These are phyloP conservation scores for Claviceps monticola DNA, from an alignment of 2,329 filamentous ascomycete genomes.

Conservation along the genomic window DNA sequence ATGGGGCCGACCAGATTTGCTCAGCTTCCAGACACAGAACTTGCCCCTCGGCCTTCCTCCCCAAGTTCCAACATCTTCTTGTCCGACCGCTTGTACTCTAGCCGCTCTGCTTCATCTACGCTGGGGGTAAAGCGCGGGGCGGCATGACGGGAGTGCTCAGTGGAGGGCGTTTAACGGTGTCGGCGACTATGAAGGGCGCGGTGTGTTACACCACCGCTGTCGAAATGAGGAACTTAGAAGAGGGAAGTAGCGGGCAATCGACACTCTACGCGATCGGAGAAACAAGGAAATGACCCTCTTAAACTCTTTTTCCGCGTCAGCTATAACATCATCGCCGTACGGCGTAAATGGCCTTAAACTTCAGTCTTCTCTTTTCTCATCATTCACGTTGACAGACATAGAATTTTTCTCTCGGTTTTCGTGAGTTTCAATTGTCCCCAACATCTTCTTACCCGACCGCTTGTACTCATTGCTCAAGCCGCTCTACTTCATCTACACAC, in stretches of 20 bases:
- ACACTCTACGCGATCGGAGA: neutral
- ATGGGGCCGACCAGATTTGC: neutral
- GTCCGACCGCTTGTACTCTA: neutral
- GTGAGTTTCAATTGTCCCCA: neutral
- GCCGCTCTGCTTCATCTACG: neutral
- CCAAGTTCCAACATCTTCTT: neutral
- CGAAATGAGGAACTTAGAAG: no score
- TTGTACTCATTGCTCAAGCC: neutral
- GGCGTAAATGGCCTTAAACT: no score
- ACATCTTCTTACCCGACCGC: neutral
- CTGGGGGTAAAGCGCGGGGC: no score
- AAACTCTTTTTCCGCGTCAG: constrained; percentile 4
- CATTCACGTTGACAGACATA: no score
- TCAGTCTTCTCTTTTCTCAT: neutral
- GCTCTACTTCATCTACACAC: neutral
- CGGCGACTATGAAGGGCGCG: no score
- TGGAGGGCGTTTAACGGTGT: no score
- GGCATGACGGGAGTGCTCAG: no score
- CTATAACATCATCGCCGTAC: neutral
- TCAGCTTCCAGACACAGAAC: neutral
- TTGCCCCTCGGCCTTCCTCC: constrained; percentile 1
- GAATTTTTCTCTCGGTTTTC: no score
- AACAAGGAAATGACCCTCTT: constrained; percentile 2
- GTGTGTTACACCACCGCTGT: no score
- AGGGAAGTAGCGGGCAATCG: no score